Conservation (phyloP, 805 yeast genomes). For the Myxozyma lipomycoides region DNA sequence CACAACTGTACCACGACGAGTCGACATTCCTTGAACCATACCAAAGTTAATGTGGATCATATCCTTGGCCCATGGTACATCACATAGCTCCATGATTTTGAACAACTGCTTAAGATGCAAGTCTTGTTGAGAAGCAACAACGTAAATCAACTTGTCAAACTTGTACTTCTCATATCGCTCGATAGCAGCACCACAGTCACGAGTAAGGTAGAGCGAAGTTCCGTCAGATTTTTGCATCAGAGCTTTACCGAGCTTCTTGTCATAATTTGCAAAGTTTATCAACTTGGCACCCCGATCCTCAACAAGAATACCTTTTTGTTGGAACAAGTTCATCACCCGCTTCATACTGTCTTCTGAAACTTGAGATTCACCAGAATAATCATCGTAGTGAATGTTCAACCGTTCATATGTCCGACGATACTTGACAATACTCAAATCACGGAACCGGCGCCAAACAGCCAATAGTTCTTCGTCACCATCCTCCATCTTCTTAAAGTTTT, state of each 20-base stretch:
- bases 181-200: slow-evolving; percentile 96
- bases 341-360: slow-evolving; percentile 72
- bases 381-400: slow-evolving; percentile 81
- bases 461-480: slow-evolving; percentile 83
- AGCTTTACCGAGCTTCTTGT: slow-evolving; percentile 89
- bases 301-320: slow-evolving; percentile 64
- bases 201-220: slow-evolving; percentile 85
- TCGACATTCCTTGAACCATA: slow-evolving; percentile 97
- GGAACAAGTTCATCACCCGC: slow-evolving; percentile 57
- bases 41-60: slow-evolving; percentile 89
- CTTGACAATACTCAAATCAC: slow-evolving; percentile 83
- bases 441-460: slow-evolving; percentile 76
- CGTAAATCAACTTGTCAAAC: slow-evolving; percentile 95
- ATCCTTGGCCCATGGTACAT: slow-evolving; percentile 76
- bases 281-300: slow-evolving; percentile 90
- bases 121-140: slow-evolving; percentile 95
- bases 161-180: slow-evolving; percentile 78
- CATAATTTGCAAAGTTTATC: slow-evolving; percentile 77
- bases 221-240: slow-evolving; percentile 93
- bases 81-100: slow-evolving; percentile 88
- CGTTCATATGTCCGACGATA: slow-evolving; percentile 87
- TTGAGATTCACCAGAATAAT: slow-evolving; percentile 94
- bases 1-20: slow-evolving; percentile 98
- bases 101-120: slow-evolving; percentile 90
- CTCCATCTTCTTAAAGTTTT: slow-evolving; percentile 86